phyloP scores from a whole-genome alignment of 495 filamentous ascomycete species.

The Neurospora sp. region DNA sequence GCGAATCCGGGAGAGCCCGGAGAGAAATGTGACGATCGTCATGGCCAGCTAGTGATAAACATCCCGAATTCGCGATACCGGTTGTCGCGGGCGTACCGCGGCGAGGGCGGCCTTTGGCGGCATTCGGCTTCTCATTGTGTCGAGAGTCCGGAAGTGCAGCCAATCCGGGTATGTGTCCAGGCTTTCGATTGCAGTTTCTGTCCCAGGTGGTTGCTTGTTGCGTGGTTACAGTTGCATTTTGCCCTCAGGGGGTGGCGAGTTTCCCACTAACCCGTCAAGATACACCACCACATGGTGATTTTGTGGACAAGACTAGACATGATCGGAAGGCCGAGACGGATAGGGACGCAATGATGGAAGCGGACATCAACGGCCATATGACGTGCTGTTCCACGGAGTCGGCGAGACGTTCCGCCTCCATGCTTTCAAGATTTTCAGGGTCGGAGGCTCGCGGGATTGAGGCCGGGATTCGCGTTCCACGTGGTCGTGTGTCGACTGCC shows the following conservation, averaged over 20 bases:
- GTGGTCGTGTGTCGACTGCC: background rate
- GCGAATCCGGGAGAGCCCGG: background rate
- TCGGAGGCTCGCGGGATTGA: background rate
- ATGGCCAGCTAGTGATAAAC: background rate
- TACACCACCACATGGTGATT: background rate
- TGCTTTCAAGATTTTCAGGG: background rate
- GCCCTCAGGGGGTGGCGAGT: background rate
- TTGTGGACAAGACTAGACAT: background rate
- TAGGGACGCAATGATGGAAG: background rate
- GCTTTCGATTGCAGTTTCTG: background rate
- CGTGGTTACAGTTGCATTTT: background rate
- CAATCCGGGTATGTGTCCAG: background rate
- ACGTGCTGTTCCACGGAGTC: background rate
- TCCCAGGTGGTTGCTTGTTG: background rate
- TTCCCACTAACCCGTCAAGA: background rate
- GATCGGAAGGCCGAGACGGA: background rate
- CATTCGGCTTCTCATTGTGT: background rate
- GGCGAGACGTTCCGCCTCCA: background rate
- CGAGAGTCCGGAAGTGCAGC: background rate
- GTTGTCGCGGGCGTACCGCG: background rate
- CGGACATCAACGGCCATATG: background rate
- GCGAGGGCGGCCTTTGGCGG: background rate
- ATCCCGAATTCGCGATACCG: background rate
- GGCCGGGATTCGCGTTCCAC: background rate
- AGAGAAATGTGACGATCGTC: background rate